Conservation (phyloP, 2,329 filamentous ascomycete genomes). For the Corniculantispora saksenae region DNA sequence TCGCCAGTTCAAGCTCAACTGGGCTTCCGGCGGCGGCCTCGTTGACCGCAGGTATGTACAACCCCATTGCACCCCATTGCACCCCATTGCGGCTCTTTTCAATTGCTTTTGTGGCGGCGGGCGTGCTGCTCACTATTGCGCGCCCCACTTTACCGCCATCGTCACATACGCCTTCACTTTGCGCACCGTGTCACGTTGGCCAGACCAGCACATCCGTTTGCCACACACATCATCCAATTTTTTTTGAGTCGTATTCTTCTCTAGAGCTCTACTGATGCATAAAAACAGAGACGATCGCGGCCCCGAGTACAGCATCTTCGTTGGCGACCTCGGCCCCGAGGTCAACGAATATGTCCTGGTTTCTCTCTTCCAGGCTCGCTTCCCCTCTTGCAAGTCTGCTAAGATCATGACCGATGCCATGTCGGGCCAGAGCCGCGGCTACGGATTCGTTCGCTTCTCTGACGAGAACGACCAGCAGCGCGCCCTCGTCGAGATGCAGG, state of each 20-base stretch:
- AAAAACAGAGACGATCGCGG: conserved; percentile 82
- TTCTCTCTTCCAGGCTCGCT: conserved; percentile 93
- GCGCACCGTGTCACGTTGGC: background rate
- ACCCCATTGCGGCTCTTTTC: background rate
- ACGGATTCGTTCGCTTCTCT: conserved; percentile 96
- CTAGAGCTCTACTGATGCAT: conserved; percentile 9
- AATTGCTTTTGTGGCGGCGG: background rate
- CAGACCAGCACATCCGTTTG: conserved; percentile 1
- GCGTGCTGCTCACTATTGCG: background rate
- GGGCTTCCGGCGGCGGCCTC: conserved; percentile 94
- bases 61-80: background rate
- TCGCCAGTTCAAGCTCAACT: conserved; percentile 98
- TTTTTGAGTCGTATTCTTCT: background rate
- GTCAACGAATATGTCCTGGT: conserved; percentile 98
- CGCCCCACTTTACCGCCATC: conserved; percentile 17
- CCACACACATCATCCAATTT: conserved; percentile 2
- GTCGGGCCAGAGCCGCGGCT: conserved; percentile 94
- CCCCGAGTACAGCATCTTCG: conserved; percentile 96
- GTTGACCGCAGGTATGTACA: conserved; percentile 79
- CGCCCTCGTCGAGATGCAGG: conserved; percentile 96
- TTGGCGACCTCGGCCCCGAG: conserved; percentile 94
- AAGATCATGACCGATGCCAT: conserved; percentile 99
- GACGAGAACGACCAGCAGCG: conserved; percentile 96
- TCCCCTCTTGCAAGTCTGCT: conserved; percentile 96
- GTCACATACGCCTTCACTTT: conserved; percentile 10